Evolutionary conservation across 768 basidiomycete species (phyloP).

Genomic region (Boletus huronensis): DNA sequence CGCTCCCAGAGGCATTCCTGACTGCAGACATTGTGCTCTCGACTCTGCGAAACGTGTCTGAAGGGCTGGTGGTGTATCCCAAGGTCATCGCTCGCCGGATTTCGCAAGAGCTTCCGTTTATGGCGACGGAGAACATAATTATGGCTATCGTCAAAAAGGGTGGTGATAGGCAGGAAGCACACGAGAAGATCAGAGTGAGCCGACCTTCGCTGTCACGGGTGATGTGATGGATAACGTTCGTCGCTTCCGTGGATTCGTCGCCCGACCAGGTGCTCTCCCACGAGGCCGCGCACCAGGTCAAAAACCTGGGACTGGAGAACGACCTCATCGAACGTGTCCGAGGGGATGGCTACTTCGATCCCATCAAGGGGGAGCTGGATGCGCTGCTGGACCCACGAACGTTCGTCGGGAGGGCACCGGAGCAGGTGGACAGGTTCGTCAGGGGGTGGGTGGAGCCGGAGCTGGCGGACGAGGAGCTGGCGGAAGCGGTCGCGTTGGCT

Average conservation of each 20-base stretch:
- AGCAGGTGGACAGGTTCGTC: conserved; percentile 90
- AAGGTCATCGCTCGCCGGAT: conserved; percentile 92
- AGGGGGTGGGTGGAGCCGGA: conserved; percentile 87
- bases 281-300: conserved; percentile 91
- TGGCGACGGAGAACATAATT: conserved; percentile 99
- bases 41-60: conserved; percentile 93
- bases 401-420: conserved; percentile 91
- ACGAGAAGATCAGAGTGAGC: conserved; percentile 87
- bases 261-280: conserved; percentile 79
- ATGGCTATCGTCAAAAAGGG: conserved; percentile 97
- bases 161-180: conserved; percentile 94
- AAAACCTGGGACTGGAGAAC: conserved; percentile 91
- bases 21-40: conserved; percentile 96
- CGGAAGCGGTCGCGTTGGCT: conserved; percentile 48
- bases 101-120: conserved; percentile 94
- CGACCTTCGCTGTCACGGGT: conserved; percentile 7
- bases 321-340: conserved; percentile 90
- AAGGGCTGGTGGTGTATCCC: conserved; percentile 99
- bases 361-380: conserved; percentile 79
- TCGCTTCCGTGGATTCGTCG: conserved; percentile 2
- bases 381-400: conserved; percentile 76
- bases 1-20: conserved; percentile 94
- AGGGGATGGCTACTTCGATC: conserved; percentile 81
- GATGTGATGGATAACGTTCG: conserved; percentile 12
- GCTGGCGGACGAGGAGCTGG: conserved; percentile 54